A percentile compares a stretch with the other conserved stretches of the same genome.
Evolutionary conservation across 192 early-diverging fungal species (phyloP).

Genomic region (Coemansia sp.): DNA sequence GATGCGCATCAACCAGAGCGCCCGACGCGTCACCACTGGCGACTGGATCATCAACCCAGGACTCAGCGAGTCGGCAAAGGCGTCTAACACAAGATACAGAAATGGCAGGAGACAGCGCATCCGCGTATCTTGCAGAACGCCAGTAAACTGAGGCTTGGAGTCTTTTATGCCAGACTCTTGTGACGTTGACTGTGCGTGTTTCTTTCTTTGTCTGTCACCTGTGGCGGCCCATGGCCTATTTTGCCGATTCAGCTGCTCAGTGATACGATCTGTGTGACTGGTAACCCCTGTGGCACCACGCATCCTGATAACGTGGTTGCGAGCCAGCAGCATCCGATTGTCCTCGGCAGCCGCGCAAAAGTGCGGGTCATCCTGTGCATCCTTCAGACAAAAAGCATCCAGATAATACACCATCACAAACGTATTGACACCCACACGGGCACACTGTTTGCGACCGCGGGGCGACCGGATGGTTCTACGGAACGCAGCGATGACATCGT

Average conservation of each 20-base stretch:
- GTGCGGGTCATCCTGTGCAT: constrained; percentile 19
- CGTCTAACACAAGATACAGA: constrained; percentile 8
- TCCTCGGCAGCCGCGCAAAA: constrained; percentile 18
- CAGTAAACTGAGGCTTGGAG: constrained; percentile 1
- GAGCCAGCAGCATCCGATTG: not conserved
- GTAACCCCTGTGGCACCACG: not conserved
- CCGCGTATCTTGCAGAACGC: constrained; percentile 15
- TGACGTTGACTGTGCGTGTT: not conserved
- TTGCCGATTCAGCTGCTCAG: too few species aligned
- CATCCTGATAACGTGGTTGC: not conserved
- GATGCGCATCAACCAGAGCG: constrained; percentile 35
- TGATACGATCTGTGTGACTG: too few species aligned
- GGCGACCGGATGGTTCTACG: not conserved
- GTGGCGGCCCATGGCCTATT: not conserved
- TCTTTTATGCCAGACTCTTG: not conserved
- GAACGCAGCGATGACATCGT: not conserved
- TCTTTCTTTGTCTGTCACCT: not conserved
- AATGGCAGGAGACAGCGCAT: constrained; percentile 28
- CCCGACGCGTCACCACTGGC: constrained; percentile 22
- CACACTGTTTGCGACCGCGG: not conserved
- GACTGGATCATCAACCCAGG: constrained; percentile 30
- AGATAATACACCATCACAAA: constrained; percentile 26
- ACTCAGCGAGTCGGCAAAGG: constrained; percentile 32
- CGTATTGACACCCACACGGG: constrained; percentile 19
- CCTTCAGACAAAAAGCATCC: not conserved